phyloP scores from a whole-genome alignment of 2,329 filamentous ascomycete species.

The Lanzia echinophila region DNA sequence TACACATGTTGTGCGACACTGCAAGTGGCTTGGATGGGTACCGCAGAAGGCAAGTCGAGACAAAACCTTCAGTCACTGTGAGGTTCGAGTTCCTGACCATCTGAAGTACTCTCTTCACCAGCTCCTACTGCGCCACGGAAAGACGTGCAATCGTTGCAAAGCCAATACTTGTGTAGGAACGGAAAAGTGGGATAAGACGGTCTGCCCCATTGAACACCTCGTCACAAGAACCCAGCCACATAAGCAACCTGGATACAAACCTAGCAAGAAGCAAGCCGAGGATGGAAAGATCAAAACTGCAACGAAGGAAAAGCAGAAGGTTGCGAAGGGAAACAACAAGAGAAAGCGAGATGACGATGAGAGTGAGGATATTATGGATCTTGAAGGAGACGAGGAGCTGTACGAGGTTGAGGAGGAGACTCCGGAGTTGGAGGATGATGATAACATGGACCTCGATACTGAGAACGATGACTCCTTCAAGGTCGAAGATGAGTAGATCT shows the following conservation, averaged over 20 bases:
- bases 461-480: too few species aligned
- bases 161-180: constrained; percentile 49
- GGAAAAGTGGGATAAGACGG: constrained; percentile 52
- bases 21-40: constrained; percentile 47
- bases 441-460: too few species aligned
- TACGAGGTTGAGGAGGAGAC: background rate
- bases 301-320: constrained; percentile 1
- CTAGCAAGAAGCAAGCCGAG: background rate
- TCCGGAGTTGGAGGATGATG: background rate
- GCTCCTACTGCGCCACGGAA: constrained; percentile 48
- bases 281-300: background rate
- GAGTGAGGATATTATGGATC: constrained; percentile 8
- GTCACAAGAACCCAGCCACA: constrained; percentile 50
- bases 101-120: constrained; percentile 51
- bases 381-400: background rate
- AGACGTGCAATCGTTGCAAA: constrained; percentile 42
- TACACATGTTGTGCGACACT: constrained; percentile 48
- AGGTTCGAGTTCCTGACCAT: constrained; percentile 43
- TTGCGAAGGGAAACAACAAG: constrained; percentile 10
- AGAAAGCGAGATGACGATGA: constrained; percentile 14
- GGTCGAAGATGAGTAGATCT: too few species aligned
- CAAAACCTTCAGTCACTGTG: constrained; percentile 46
- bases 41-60: constrained; percentile 44
- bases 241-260: constrained; percentile 29
- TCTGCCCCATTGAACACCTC: constrained; percentile 58